Evolutionary conservation across 306 rosid species (phyloP), one percentile per base, ranked within the genome.

Genomic region (Carpinus viminea): DNA sequence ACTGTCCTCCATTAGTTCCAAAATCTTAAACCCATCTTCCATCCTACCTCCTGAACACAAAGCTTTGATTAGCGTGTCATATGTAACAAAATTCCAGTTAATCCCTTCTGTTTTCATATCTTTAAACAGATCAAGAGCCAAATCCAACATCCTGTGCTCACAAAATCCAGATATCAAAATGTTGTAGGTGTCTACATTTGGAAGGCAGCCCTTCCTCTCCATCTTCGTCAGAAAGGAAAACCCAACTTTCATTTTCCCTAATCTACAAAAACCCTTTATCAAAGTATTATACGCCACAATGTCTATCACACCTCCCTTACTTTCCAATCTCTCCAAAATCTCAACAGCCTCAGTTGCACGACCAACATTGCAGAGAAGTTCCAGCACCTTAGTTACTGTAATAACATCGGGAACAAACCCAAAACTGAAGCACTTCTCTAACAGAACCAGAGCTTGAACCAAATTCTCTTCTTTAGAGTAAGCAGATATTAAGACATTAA

Each of bases 21-120:
- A 81, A 77, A 91, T 76, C 11, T 28, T 77, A 76, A 89, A 82
- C 12, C 93, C 98, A n/a, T 87, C 90, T 70, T 83, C 76, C 4
- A 70, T 76, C 79, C 93, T 87, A 74, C 94, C 91, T 66, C 78
- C 83, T 56, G 82, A 83, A 78, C 94, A 91, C 85, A 91, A 83
- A 57, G 91, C 90, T 82, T 89, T 87, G 38, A 93, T 85, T 53
- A 89, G 54, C 4, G 79, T 74, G 76, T 91, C 93, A 36, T 83
- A 88, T 0, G 91, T 89, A 72, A 70, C 78, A 79, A 89, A 91
- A 68, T 82, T 89, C 88, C 85, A 71, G 36, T 74, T 79, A 68
- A 93, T 62, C 72, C 98, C 98, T 51, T 85, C 89, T 11, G 86
- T 88, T 82, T 88, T 81, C 96, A 93, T 93, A 18, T 93, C 96